phyloP scores from a whole-genome alignment of 2,329 filamentous ascomycete genomes.

The Claviceps arundinis region DNA sequence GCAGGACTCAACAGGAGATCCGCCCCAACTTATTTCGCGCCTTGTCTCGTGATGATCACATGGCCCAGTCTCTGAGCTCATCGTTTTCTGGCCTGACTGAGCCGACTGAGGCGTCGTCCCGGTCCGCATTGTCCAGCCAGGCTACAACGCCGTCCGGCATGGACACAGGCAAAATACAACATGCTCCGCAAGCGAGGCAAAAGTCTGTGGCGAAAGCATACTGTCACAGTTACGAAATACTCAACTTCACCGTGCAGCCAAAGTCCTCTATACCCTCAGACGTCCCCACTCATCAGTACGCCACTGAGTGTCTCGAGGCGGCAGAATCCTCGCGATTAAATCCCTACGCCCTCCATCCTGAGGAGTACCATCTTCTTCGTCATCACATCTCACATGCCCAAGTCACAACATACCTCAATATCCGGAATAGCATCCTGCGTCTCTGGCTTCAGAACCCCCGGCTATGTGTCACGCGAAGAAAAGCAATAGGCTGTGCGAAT shows the following conservation, averaged over 20 bases:
- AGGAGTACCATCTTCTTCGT: slow-evolving; percentile 70
- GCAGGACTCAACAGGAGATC: slow-evolving; percentile 8
- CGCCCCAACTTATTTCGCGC: slow-evolving; percentile 8
- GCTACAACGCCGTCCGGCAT: slow-evolving; percentile 46
- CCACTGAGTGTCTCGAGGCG: slow-evolving; percentile 79
- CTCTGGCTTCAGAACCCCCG: slow-evolving; percentile 82
- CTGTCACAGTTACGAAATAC: slow-evolving; percentile 19
- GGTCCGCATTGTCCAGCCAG: slow-evolving; percentile 46
- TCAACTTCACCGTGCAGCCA: slow-evolving; percentile 48
- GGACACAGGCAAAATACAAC: slow-evolving; percentile 15
- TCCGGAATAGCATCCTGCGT: slow-evolving; percentile 84
- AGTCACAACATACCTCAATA: slow-evolving; percentile 90
- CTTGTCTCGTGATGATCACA: slow-evolving; percentile 9
- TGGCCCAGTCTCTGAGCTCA: slow-evolving; percentile 33
- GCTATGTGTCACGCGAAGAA: slow-evolving; percentile 65
- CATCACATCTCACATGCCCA: slow-evolving; percentile 76
- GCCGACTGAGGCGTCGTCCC: slow-evolving; percentile 38
- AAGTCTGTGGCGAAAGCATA: slow-evolving; percentile 13
- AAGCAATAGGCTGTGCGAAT: slow-evolving; percentile 85
- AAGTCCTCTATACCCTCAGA: slow-evolving; percentile 74
- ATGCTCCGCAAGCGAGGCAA: slow-evolving; percentile 7
- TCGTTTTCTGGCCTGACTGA: slow-evolving; percentile 41
- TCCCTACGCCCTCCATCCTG: slow-evolving; percentile 73
- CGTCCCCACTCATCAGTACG: slow-evolving; percentile 63
- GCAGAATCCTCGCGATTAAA: slow-evolving; percentile 82